Evolutionary conservation across 805 yeast genomes (phyloP), one percentile per base, ranked within the genome.

Genomic region (Suhomyces canberraensis): DNA sequence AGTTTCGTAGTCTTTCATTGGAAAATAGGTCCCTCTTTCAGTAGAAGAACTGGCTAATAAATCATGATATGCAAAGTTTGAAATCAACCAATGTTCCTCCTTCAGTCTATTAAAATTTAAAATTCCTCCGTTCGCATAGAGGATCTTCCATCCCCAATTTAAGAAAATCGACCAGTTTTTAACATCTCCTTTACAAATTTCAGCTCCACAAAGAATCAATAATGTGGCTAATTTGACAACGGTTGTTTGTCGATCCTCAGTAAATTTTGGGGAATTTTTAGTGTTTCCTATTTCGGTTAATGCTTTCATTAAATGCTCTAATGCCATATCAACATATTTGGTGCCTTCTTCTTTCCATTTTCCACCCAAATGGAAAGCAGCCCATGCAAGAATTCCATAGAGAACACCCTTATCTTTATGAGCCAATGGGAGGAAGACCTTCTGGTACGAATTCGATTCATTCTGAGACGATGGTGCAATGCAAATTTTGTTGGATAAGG

Each of bases 41-140:
- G 73, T 66, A 1, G 75, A 69, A 8, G 83, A 74, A 31, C 81
- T 73, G 1, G 90, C 77, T 44, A 83, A 66, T 21, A 86, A 72
- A 53, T 85, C 95, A 55, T 85, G 93, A 53, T 85, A 86, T 1
- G 88, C 87, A 60, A 82, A 86, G 57, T 81, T 84, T 7, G 87
- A 77, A 15, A 83, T 76, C 35, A 85, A 64, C 83, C 90, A 85
- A 43, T 81, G 78, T 45, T 79, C 76, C 45, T 78, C 81, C 44
- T 75, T 75, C 50, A 74, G 71, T 20, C 62, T 66, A 46, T 71
- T 73, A 56, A 66, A 65, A 35, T 63, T 63, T 16, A 79, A 70
- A 17, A 82, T 58, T 0, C 91, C 91, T 11, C 90, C 91, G 42
- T 78, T 71, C 36, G 66, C 56, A 37, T 69, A 64, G 25, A 86